Base-by-base conservation (phyloP, 2,329 filamentous ascomycete genomes). In the Pseudomassariella vexata region DNA sequence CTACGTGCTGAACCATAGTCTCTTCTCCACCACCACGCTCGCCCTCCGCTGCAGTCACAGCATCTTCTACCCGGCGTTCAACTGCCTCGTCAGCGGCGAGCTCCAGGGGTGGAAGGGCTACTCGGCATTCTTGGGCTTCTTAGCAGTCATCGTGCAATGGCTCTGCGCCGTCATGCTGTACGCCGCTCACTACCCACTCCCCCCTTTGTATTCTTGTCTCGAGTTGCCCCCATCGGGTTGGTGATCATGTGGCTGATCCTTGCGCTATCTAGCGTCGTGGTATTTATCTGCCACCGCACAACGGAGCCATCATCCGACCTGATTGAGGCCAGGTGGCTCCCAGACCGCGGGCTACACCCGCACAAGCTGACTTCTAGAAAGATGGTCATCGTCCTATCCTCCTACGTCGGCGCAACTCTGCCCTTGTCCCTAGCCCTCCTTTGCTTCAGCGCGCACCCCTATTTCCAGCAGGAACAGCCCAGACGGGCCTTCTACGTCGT, bases 21-120 rank as follows among this genome's bases (percentile, higher is more conserved):
- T 38, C 12, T 38, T 38, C 29, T 38, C 36, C 24, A 38, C 36
- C 14, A 38, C 36, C 12, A 38, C 36, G 5, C 25, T 38, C n/a
- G 36, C 32, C 15, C 32, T 38, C 20, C 32, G 36, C 20, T 25
- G 35, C 28, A 35, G 36, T 26, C 36, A 38, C 26, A 35, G 29
- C 19, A 25, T 38, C 24, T 38, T 29, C 21, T 38, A 30, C n/a
- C 17, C 14, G 7, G 24, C 36, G 5, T 38, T 32, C 32, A 32
- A 28, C 10, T 38, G 36, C 24, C 24, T 38, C 5, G 29, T 22
- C 18, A 32, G 28, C 32, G 32, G 28, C n/a, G 24, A 35, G 25
- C 32, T 38, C n/a, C 16, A 10, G 15, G 36, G 32, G 3, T 35
- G 36, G 36, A 25, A 33, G 20, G 32, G 32, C 20, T 38, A 38